A percentile compares a stretch with the other conserved stretches of the same genome.
Evolutionary conservation across 1,284 basidiomycete species (phyloP).

Genomic region (Ustilago sp.): DNA sequence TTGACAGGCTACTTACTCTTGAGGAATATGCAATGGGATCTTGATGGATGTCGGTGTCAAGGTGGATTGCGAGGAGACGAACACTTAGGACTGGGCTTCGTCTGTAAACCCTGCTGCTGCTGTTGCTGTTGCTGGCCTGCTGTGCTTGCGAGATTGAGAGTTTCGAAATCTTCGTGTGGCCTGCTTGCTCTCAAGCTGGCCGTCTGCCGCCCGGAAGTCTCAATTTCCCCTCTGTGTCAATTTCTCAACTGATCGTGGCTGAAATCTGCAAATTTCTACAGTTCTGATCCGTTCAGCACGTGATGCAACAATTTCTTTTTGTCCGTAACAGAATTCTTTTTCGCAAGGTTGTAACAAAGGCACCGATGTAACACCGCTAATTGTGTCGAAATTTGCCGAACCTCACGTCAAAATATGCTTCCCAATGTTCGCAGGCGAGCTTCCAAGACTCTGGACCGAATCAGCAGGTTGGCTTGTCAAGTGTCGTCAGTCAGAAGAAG

Average conservation of each 20-base stretch:
- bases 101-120: not conserved
- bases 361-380: too few relatives aligned
- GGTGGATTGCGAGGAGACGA: constrained; percentile 46
- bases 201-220: not conserved
- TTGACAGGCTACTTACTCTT: constrained; percentile 46
- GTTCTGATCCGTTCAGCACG: not conserved
- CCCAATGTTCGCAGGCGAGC: too few relatives aligned
- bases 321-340: not conserved
- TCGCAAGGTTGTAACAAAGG: not conserved
- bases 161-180: not conserved
- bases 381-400: too few relatives aligned
- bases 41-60: constrained; percentile 54
- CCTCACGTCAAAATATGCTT: too few relatives aligned
- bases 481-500: too few relatives aligned
- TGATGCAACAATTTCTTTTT: not conserved
- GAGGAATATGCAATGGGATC: constrained; percentile 51
- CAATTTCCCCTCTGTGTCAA: not conserved
- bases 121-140: constrained; percentile 1
- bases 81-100: constrained; percentile 22
- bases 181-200: not conserved
- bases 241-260: not conserved
- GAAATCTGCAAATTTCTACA: not conserved
- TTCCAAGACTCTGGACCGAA: too few relatives aligned
- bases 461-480: too few relatives aligned
- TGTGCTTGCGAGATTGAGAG: not conserved